These are phyloP conservation scores for Filosporella fistucella DNA, from an alignment of 495 filamentous ascomycete genomes.

Conservation along the genomic window DNA sequence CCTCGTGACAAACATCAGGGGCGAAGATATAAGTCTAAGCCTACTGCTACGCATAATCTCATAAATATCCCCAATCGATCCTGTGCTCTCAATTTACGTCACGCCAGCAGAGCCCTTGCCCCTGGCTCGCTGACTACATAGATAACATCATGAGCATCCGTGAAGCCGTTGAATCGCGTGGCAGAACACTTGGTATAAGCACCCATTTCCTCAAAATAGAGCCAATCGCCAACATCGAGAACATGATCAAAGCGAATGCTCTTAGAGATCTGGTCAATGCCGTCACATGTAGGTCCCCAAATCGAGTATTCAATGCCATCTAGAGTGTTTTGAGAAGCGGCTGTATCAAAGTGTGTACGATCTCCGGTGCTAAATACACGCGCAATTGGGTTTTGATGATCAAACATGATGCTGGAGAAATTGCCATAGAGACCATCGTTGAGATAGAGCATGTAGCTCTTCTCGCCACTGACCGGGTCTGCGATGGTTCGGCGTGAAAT, in stretches of 20 bases:
- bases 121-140: slow-evolving; percentile 93
- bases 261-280: slow-evolving; percentile 86
- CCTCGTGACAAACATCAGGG: too few species aligned
- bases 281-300: slow-evolving; percentile 98
- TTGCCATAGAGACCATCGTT: slow-evolving; percentile 98
- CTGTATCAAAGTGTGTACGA: slow-evolving; percentile 41
- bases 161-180: slow-evolving; percentile 98
- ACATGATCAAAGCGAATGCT: slow-evolving; percentile 67
- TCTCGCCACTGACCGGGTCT: slow-evolving; percentile 43
- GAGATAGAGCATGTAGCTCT: slow-evolving; percentile 90
- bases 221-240: slow-evolving; percentile 90
- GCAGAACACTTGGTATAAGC: slow-evolving; percentile 97
- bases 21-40: too few species aligned
- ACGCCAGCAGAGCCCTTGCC: slow-evolving; percentile 71
- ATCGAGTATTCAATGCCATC: slow-evolving; percentile 74
- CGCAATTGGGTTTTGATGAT: slow-evolving; percentile 88
- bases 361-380: slow-evolving; percentile 66
- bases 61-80: too few species aligned
- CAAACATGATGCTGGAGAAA: slow-evolving; percentile 98
- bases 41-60: too few species aligned
- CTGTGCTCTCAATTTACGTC: too few species aligned
- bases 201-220: slow-evolving; percentile 98
- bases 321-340: slow-evolving; percentile 26
- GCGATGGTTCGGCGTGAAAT: slow-evolving; percentile 90
- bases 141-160: slow-evolving; percentile 83